A percentile compares a stretch with the other conserved stretches of the same genome.
phyloP scores from a whole-genome alignment of 441 rosid genomes.

The Erodium trifolium region DNA sequence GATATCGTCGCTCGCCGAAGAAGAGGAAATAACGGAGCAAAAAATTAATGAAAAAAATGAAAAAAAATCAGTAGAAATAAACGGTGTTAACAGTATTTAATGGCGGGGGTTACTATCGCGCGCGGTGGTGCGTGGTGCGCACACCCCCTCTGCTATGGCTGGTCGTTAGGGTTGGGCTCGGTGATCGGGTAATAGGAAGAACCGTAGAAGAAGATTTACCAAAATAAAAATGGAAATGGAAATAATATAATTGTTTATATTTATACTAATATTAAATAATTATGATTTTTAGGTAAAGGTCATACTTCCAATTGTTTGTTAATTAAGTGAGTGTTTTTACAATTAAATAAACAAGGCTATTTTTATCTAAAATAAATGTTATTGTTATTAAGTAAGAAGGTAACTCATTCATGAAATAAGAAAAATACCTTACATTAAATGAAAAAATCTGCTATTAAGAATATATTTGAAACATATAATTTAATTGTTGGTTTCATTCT shows the following conservation, averaged over 20 bases:
- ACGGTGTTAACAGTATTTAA: constrained; percentile 63
- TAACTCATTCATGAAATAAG: neutral
- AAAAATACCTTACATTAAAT: neutral
- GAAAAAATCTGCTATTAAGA: neutral
- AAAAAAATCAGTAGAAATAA: constrained; percentile 54
- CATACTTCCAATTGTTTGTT: constrained; percentile 1
- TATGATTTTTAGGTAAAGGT: constrained; percentile 6
- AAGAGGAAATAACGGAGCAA: constrained; percentile 28
- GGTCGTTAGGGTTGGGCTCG: constrained; percentile 4
- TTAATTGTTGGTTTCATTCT: neutral
- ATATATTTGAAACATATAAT: neutral
- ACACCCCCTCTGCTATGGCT: constrained; percentile 6
- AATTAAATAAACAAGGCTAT: neutral
- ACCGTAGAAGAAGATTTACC: constrained; percentile 8
- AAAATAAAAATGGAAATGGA: neutral
- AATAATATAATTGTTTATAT: constrained; percentile 3
- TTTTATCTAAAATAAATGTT: too few species aligned
- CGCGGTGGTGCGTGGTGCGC: constrained; percentile 41
- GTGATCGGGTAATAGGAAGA: constrained; percentile 8
- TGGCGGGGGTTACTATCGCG: constrained; percentile 43
- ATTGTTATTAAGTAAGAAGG: neutral
- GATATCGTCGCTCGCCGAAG: constrained; percentile 54
- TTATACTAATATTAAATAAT: neutral
- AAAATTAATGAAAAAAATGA: constrained; percentile 32
- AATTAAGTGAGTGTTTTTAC: neutral